These are phyloP conservation scores for Flaveria trinervia DNA, from an alignment of 129 eudicot genomes.

Conservation along the genomic window DNA sequence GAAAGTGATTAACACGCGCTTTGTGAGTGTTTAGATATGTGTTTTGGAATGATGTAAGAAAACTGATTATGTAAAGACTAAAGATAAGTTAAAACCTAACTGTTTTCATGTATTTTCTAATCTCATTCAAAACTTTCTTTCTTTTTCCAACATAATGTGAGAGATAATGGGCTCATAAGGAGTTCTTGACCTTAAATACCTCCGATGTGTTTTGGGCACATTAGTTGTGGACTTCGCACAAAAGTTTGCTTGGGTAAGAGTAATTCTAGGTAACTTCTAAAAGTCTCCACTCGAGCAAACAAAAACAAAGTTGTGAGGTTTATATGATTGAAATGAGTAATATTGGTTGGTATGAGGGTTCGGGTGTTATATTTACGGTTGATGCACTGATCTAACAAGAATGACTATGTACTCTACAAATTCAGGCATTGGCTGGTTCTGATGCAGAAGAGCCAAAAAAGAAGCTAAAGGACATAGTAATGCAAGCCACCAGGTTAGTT, in stretches of 20 bases:
- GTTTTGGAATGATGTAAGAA: neutral
- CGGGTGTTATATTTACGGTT: neutral
- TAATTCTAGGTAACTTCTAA: neutral
- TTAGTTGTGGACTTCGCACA: neutral
- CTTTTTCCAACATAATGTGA: neutral
- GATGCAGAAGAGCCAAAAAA: slow-evolving; percentile 70
- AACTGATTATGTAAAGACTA: neutral
- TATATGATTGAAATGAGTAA: neutral
- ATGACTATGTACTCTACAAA: slow-evolving; percentile 1
- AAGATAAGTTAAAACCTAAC: neutral
- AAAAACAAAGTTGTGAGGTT: neutral
- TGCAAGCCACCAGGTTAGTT: slow-evolving; percentile 84
- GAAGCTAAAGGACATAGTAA: slow-evolving; percentile 86
- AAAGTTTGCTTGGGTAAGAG: neutral
- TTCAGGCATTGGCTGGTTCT: slow-evolving; percentile 69
- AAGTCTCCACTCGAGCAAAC: neutral
- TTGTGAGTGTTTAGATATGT: neutral
- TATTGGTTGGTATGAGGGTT: neutral
- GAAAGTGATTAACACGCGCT: neutral
- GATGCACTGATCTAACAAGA: neutral
- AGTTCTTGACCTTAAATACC: neutral
- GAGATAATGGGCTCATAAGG: neutral
- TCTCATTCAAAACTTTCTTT: neutral
- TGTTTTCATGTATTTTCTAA: too few species aligned
- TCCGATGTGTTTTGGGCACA: neutral